Conservation (phyloP, 257 asterid species). For the Phtheirospermum japonicum region DNA sequence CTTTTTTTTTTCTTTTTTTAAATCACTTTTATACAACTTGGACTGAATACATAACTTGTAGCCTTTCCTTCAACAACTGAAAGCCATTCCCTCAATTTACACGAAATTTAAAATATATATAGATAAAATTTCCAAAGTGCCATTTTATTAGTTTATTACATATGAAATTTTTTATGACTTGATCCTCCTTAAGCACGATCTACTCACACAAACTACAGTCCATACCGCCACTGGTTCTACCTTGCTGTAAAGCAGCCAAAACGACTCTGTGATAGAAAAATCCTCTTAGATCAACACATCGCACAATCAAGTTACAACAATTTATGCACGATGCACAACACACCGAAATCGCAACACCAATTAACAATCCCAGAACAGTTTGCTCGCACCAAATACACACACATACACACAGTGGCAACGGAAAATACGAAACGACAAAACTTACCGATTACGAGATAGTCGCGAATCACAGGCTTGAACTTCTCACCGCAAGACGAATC, state of each 20-base stretch:
- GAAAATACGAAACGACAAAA: conserved; percentile 5
- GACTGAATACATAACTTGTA: not conserved
- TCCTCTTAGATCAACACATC: conserved; percentile 24
- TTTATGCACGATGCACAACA: conserved; percentile 23
- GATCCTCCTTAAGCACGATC: too few relatives aligned
- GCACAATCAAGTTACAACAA: too few relatives aligned
- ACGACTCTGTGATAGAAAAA: conserved; percentile 7
- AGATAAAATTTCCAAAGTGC: too few relatives aligned
- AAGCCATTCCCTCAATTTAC: too few relatives aligned
- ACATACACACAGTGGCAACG: conserved; percentile 7
- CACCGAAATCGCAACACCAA: too few relatives aligned
- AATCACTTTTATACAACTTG: not conserved
- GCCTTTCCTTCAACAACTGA: not conserved
- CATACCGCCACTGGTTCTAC: too few relatives aligned
- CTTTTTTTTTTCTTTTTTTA: too few relatives aligned
- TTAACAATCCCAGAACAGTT: conserved; percentile 18
- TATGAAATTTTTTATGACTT: too few relatives aligned
- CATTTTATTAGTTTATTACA: too few relatives aligned
- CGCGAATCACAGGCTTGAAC: conserved; percentile 25
- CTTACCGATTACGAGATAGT: conserved; percentile 33
- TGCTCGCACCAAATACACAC: conserved; percentile 12
- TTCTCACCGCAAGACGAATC: conserved; percentile 22
- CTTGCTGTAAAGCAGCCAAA: too few relatives aligned
- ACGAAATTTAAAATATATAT: too few relatives aligned
- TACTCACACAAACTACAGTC: conserved; percentile 19